These are phyloP conservation scores for Begonia loranthoides DNA, from an alignment of 306 rosid genomes.

Conservation along the genomic window DNA sequence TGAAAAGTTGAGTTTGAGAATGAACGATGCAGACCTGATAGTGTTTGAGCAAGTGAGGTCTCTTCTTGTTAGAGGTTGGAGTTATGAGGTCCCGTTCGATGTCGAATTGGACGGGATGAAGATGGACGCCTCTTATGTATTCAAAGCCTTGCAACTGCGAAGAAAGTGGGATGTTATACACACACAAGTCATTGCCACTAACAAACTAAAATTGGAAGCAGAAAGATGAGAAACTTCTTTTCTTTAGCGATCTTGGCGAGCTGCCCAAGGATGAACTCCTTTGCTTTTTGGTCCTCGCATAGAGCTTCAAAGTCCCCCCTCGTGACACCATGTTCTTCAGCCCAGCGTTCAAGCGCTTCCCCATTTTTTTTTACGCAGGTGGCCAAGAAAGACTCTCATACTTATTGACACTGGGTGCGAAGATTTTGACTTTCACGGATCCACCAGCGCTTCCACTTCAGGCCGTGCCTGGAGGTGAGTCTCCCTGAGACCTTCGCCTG, in stretches of 20 bases:
- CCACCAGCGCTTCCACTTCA: too few relatives aligned
- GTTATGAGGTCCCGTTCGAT: conserved; percentile 90
- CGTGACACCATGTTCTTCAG: conserved; percentile 55
- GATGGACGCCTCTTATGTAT: conserved; percentile 60
- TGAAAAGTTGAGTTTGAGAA: too few relatives aligned
- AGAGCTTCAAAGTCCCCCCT: conserved; percentile 49
- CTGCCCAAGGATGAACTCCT: conserved; percentile 49
- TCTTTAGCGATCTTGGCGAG: conserved; percentile 61
- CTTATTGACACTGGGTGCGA: too few relatives aligned
- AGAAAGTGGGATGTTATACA: neutral
- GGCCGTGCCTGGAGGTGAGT: too few relatives aligned
- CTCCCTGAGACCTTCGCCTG: too few relatives aligned
- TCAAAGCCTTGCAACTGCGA: conserved; percentile 90
- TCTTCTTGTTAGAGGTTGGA: conserved; percentile 87
- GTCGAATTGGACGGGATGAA: conserved; percentile 81
- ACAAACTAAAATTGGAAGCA: neutral
- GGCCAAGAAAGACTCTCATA: too few relatives aligned
- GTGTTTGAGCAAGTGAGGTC: conserved; percentile 80
- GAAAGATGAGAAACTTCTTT: conserved; percentile 44
- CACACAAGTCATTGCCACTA: neutral
- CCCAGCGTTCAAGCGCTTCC: conserved; percentile 69
- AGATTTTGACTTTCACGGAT: too few relatives aligned
- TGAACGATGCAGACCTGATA: conserved; percentile 41
- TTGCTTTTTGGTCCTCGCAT: conserved; percentile 55
- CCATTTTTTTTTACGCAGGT: too few relatives aligned